Base-by-base conservation (phyloP, 1,284 basidiomycete species). In the Filobasidium uniguttulatum region DNA sequence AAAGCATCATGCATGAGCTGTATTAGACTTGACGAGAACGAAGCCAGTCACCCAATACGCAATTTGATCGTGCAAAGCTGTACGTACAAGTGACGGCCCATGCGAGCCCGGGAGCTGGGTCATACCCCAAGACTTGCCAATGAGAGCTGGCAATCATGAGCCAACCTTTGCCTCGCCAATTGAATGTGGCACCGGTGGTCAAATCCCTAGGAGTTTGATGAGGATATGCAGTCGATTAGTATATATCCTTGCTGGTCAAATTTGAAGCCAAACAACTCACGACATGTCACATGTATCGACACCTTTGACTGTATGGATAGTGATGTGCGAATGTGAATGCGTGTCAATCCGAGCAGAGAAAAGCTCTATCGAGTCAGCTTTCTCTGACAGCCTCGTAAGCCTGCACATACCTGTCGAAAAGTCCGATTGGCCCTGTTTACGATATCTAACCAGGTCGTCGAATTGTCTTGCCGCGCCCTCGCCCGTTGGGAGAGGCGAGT, bases 81-180 rank as follows among this genome's bases (percentile, higher is more conserved):
- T 1, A 60, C 65, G 52, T 34, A 68, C 68, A 76, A 9, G 73
- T 76, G 9, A 75, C 70, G 17, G 69, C 71, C 73, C 73, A 76
- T 38, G 47, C 37, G 6, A 49, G 53, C 52, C 71, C 65, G 23
- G 62, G 46, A 5, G 52, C 50, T 9, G 26, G 60, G 46, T 69
- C 66, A 47, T 64, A 67, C 1, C 72, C 74, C 5, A 76, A 59
- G 19, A 77, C 64, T 61, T 75, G 72, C 75, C 75, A 77, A 26
- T 71, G 66, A 3, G 71, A 72, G 36, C 68, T 67, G 3, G 72
- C 66, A 44, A 74, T 67, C 53, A 63, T 65, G 5, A 77, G 62
- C 56, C 59, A 66, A 46, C 72, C 69, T 50, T 70, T 69, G 0
- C 75, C 75, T 44, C 71, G 64, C 75, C 75, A 76, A 37, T 72